Evolutionary conservation across 495 filamentous ascomycete genomes (phyloP), one percentile per base, ranked within the genome.

Genomic region (Talaromyces nanjingensis): DNA sequence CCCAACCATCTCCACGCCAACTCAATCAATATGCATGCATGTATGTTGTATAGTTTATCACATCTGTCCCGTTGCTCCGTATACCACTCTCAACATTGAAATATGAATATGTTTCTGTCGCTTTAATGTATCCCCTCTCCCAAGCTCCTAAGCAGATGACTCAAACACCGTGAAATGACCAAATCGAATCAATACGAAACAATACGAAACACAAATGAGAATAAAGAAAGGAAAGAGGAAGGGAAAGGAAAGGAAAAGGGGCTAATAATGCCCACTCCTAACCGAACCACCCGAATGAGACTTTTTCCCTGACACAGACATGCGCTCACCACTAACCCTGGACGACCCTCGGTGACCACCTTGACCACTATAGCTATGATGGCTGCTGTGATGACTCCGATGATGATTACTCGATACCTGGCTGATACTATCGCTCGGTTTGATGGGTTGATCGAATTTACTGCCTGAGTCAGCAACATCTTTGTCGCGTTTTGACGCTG

Each of bases 371-470:
- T 54, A 18, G 49, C 49, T 54, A n/a, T 60, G 39, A 14, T 33
- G 67, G 64, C 66, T 58, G 31, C 29, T 52, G 39, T 60, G 55
- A 65, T 2, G 33, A 11, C 33, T 1, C 5, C 27, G 49, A 12
- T 29, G 27, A 68, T 29, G 27, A 67, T 75, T 67, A 49, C 74
- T 80, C 22, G 78, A 84, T 2, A 87, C 80, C 68, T 86, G 85
- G 68, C 86, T 89, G 53, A 89, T 82, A 68, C 86, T 89, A 69
- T 91, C 88, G 63, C 82, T 83, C 3, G 88, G 87, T 24, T 75
- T 82, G 34, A 89, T 73, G 5, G 73, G 72, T 9, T 78, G 73
- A 14, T 78, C 77, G 58, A 72, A 74, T 62, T 72, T 74, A 64
- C 67, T 60, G 6, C 22, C 53, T 16, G 53, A 27, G 24, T 0